Base-by-base conservation (phyloP, 163 green algal species). In the Scenedesmus sp. region DNA sequence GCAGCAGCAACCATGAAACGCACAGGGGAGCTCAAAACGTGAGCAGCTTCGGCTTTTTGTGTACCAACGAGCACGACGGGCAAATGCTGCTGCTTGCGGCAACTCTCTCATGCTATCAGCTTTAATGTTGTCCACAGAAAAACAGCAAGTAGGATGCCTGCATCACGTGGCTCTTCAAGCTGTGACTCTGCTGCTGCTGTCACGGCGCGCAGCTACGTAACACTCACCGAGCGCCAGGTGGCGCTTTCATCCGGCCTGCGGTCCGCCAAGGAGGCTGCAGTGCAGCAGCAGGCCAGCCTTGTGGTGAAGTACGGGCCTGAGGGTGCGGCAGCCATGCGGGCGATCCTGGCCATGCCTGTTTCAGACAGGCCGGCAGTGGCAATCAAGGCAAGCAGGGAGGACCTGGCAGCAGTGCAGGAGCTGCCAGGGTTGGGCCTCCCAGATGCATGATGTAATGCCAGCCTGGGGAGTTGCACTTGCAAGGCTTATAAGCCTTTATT, bases 241-340 rank as follows among this genome's bases (percentile, higher is more conserved):
- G 68, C 35, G 9, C 59, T 73, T 26, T 43, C 85, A 16, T 22
- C 7, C 26, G 53, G 43, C 3, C 44, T 83, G 30, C 68, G 85
- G 18, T 46, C 68, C 15, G 10, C 4, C 30, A 90, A 80, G 70
- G 16, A 90, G 76, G 53, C 51, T 49, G 68, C 44, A 40, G 70
- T 40, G 37, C 15, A 53, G 30, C 40, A 70, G 46, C n/a, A 51
- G 9, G 46, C 68, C 9, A 73, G 9, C 16, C 70, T 90, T 4
- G 13, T 76, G 70, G 16, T 76, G 85, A 35, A 83, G 44, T 90
- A 90, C 37, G 85, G 85, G 10, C 40, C 85, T 53, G 85, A 70
- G n/a, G 85, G 85, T 10, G 85, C 85, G 40, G 68, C 68, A 70
- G 85, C 85, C 13, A 90, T 90, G 85, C 46, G 49, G 0, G 16